Base-by-base conservation (phyloP, 495 filamentous ascomycete genomes). In the Filosporella fistucella region DNA sequence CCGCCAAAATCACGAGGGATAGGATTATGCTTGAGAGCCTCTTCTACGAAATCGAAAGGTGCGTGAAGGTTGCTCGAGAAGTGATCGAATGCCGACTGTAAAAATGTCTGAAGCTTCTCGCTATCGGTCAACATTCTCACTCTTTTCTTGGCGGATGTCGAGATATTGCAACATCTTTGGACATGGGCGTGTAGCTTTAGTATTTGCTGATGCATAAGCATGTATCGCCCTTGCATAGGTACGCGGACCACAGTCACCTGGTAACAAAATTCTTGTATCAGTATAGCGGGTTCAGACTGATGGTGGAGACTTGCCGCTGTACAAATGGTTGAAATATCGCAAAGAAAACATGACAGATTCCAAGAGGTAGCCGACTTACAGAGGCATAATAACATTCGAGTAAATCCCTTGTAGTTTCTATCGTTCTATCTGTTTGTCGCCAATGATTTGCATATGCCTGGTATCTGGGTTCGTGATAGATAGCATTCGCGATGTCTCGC, bases 11-110 rank as follows among this genome's bases (percentile, higher is more conserved):
- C 70, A 9, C 58, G 52, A 12, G 74, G 70, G 10, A 73, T 68
- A 2, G 69, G 69, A 35, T 68, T 74, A 22, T 67, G 63, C 11
- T 57, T 59, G 11, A 73, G 62, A 3, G 75, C 67, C 13, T 66
- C 68, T 45, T 71, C 57, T 20, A 78, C 68, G 48, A 82, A 78
- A 52, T 82, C 70, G 46, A 82, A 82, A 0, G 78, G 75, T 4
- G 51, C 60, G 39, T 78, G 64, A 3, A 76, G 64, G 33, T 68
- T 55, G 1, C 57, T 58, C 0, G 78, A 65, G 45, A 83, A 83
- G 51, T 83, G 78, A 25, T 77, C 69, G 44, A 76, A 81, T 0
- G 72, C 79, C 14, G 58, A 60, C 46, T 75, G 66, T 6, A 81
- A 56, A 43, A 72, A 75, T 4, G 60, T 54, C 16, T 77, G 65